These are phyloP conservation scores for Meyerozyma athensensis DNA, from an alignment of 1,139 yeast genomes.

Conservation along the genomic window DNA sequence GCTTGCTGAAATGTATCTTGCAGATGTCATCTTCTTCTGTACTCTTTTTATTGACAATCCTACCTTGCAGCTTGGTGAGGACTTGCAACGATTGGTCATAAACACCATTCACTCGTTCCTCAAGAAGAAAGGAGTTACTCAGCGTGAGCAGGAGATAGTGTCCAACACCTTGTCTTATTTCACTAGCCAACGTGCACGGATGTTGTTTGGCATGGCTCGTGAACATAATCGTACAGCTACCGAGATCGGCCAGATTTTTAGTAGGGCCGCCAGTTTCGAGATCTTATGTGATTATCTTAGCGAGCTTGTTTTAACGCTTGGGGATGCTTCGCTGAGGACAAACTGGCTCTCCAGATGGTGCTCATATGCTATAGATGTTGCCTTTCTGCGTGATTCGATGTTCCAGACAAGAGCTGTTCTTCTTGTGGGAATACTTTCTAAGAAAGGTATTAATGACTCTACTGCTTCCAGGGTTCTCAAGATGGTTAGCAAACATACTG, in stretches of 20 bases:
- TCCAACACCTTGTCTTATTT: constrained; percentile 53
- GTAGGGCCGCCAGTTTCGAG: constrained; percentile 53
- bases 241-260: constrained; percentile 40
- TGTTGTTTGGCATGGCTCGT: constrained; percentile 76
- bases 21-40: constrained; percentile 68
- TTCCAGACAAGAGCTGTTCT: constrained; percentile 71
- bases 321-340: constrained; percentile 49
- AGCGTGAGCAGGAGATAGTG: constrained; percentile 39
- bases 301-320: constrained; percentile 44
- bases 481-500: constrained; percentile 25
- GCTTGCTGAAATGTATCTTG: constrained; percentile 61
- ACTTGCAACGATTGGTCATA: constrained; percentile 60
- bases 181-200: constrained; percentile 67
- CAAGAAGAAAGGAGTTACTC: constrained; percentile 50
- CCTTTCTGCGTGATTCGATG: constrained; percentile 55
- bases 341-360: constrained; percentile 72
- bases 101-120: constrained; percentile 72
- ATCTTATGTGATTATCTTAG: constrained; percentile 59
- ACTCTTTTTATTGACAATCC: constrained; percentile 73
- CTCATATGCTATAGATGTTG: constrained; percentile 60
- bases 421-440: constrained; percentile 66
- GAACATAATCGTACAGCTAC: constrained; percentile 34
- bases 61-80: constrained; percentile 61
- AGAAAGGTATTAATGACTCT: constrained; percentile 57
- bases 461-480: constrained; percentile 47